A percentile compares a stretch with the other conserved stretches of the same genome.
Conservation (phyloP, 768 basidiomycete species). For the Kwoniella dejecticola region DNA sequence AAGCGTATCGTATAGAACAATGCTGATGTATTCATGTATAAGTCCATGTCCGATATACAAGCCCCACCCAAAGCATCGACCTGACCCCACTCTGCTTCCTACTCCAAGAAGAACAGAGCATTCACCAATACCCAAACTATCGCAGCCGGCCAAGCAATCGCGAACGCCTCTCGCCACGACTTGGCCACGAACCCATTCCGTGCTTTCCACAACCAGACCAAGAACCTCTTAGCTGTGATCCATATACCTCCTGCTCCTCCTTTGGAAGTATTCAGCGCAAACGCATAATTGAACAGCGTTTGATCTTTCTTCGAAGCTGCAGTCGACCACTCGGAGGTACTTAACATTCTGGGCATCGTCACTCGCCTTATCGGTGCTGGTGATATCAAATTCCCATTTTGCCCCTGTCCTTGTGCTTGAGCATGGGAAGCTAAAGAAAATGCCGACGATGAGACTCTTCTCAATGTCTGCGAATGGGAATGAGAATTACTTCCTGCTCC, state of each 20-base stretch:
- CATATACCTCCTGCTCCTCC: slow-evolving; percentile 16
- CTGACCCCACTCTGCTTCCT: no score
- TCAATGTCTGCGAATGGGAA: slow-evolving; percentile 7
- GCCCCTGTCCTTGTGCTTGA: background rate
- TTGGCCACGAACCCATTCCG: slow-evolving; percentile 48
- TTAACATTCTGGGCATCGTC: slow-evolving; percentile 39
- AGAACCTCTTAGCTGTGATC: slow-evolving; percentile 27
- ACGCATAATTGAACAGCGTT: slow-evolving; percentile 33
- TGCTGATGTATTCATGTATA: background rate
- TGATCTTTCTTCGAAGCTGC: slow-evolving; percentile 51
- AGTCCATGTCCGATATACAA: background rate
- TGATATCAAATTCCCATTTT: slow-evolving; percentile 4
- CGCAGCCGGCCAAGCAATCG: slow-evolving; percentile 49
- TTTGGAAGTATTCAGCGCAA: slow-evolving; percentile 5
- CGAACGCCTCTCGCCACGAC: slow-evolving; percentile 40
- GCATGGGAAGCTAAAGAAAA: slow-evolving; percentile 12
- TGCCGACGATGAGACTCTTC: slow-evolving; percentile 23
- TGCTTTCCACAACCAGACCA: slow-evolving; percentile 42
- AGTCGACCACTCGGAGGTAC: slow-evolving; percentile 39
- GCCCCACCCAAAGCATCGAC: background rate
- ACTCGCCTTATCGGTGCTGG: slow-evolving; percentile 25
- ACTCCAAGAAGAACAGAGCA: slow-evolving; percentile 43
- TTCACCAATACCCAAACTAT: slow-evolving; percentile 51
- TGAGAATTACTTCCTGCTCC: background rate
- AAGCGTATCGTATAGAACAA: background rate